Percentiles rank a stretch among this genome's conserved stretches.
Conservation (phyloP, 75 land plant genomes). For the Cunninghamia lanceolata region DNA sequence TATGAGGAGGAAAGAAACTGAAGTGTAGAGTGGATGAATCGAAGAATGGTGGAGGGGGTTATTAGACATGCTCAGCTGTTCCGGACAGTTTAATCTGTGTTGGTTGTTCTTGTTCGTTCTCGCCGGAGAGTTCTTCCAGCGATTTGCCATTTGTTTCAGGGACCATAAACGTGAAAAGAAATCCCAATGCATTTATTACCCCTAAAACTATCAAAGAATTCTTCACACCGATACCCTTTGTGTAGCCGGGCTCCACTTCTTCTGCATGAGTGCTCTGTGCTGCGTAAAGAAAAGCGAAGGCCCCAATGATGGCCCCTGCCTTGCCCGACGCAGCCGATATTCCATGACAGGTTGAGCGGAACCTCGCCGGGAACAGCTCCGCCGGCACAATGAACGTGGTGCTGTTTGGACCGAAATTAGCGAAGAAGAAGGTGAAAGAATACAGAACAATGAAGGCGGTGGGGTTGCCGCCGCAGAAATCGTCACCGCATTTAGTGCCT, state of each 20-base stretch:
- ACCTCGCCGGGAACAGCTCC: slow-evolving; percentile 40
- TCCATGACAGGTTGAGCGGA: slow-evolving; percentile 38
- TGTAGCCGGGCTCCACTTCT: slow-evolving; percentile 41
- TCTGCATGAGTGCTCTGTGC: slow-evolving; percentile 21
- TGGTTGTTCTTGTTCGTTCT: slow-evolving; percentile 14
- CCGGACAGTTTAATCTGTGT: no score
- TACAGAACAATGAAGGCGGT: slow-evolving; percentile 33
- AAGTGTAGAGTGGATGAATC: no score
- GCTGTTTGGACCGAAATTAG: slow-evolving; percentile 49
- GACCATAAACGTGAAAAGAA: slow-evolving; percentile 41
- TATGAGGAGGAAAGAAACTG: no score
- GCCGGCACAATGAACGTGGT: slow-evolving; percentile 44
- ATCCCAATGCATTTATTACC: slow-evolving; percentile 22
- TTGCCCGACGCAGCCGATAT: slow-evolving; percentile 45
- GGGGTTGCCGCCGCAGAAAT: slow-evolving; percentile 24
- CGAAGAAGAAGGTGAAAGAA: slow-evolving; percentile 44
- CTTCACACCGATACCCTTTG: slow-evolving; percentile 29
- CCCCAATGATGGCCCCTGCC: slow-evolving; percentile 38
- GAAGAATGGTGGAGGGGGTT: no score
- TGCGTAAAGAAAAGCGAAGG: slow-evolving; percentile 32
- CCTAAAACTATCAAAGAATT: slow-evolving; percentile 31
- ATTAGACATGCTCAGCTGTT: no score
- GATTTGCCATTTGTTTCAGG: slow-evolving; percentile 49
- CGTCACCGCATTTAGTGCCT: slow-evolving; percentile 19
- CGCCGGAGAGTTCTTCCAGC: slow-evolving; percentile 41